Evolutionary conservation across 176 grass and related monocot genomes (phyloP), one percentile per base, ranked within the genome.

Genomic region (Ensete ventricosum): DNA sequence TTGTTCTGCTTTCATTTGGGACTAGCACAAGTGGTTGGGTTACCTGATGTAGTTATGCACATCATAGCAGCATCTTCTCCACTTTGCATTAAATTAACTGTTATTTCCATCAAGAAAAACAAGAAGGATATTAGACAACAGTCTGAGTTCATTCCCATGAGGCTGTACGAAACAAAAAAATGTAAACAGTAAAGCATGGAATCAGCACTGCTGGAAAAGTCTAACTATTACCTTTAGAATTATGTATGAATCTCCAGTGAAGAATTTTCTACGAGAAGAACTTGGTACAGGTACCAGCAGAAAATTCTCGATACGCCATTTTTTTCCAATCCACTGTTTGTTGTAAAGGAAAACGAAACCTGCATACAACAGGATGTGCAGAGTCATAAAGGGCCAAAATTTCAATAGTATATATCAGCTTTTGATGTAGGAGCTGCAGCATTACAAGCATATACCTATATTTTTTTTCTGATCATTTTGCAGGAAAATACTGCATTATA

Each of bases 181-280:
- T 73, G 6, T 0, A 21, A 48, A 73, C 6, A 54, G 67, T 75
- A 83, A 71, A 72, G 51, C 10, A 50, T 43, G 34, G 14, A 11
- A 23, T 13, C 14, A 74, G 26, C 50, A 65, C 49, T 60, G 14
- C 53, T 71, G 19, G 21, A 71, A 26, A 76, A 75, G 53, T 75
- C 50, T 1, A 13, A 8, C 8, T 74, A 48, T 8, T 87, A 99
- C 95, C 95, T 89, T 99, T 72, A 94, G 71, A 64, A 99, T 83
- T 68, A 99, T 89, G 65, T 99, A 99, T 64, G 95, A 91, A 89
- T 99, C 95, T 53, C 90, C 95, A 71, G 86, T 87, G 64, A 91
- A 99, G 83, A 99, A 99, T 76, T 94, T 99, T 68, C 95, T 90
- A 78, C 91, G 65, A 67, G 82, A 89, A 73, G 88, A 79, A 74